Conservation (phyloP, 2,329 filamentous ascomycete genomes). For the Trichoderma sp. region DNA sequence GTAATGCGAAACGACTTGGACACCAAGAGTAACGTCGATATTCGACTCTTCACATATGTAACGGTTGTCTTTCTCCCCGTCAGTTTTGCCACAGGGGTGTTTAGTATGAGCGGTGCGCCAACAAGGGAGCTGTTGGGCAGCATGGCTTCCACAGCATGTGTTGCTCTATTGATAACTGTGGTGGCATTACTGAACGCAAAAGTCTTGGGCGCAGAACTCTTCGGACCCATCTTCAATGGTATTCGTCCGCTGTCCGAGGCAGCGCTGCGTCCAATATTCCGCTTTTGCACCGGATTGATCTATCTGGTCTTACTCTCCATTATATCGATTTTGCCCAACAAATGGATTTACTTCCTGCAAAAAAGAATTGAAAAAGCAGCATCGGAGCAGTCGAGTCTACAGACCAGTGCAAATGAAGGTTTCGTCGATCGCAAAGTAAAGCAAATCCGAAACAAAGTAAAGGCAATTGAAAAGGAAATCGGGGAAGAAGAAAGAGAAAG, state of each 20-base stretch:
- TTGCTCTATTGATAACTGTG: not conserved
- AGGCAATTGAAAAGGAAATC: not conserved
- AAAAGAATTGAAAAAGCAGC: not conserved
- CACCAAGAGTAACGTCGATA: not conserved
- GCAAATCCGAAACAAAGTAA: not conserved
- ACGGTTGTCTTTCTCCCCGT: not conserved
- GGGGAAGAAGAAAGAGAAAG: not conserved
- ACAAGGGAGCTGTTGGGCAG: not conserved
- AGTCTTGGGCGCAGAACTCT: not conserved
- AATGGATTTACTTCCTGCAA: not conserved
- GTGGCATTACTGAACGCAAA: not conserved
- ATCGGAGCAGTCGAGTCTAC: not conserved
- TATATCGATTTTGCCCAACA: not conserved
- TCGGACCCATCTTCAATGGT: not conserved
- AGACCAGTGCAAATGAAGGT: not conserved
- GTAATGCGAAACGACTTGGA: not conserved
- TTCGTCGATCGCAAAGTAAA: not conserved
- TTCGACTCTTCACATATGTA: not conserved
- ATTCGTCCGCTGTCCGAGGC: not conserved
- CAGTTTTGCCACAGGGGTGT: not conserved
- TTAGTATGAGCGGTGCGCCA: not conserved
- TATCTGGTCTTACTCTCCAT: not conserved
- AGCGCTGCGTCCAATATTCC: not conserved
- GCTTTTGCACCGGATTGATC: not conserved
- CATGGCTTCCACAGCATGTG: not conserved